These are phyloP conservation scores for Passalora sequoiae DNA, from an alignment of 2,329 filamentous ascomycete species.

Conservation along the genomic window DNA sequence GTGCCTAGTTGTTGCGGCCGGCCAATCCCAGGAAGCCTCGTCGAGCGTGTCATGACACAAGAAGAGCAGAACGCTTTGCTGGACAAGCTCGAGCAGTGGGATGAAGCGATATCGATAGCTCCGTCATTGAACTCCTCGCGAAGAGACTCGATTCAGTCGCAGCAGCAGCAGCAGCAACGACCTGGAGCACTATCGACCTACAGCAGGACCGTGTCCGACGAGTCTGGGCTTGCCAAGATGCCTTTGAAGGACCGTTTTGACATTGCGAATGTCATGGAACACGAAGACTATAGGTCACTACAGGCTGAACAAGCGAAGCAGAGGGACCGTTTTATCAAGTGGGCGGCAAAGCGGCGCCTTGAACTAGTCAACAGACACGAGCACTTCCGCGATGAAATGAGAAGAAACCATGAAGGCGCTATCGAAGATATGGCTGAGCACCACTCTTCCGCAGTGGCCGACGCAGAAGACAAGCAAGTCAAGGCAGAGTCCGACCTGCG, in stretches of 20 bases:
- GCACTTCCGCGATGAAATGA: conserved; percentile 15
- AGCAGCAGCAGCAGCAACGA: conserved; percentile 2
- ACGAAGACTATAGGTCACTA: conserved; percentile 27
- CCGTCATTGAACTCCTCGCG: conserved; percentile 16
- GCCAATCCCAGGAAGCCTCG: conserved; percentile 37
- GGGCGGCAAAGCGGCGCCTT: conserved; percentile 23
- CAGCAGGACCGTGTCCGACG: conserved; percentile 18
- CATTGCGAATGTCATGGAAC: conserved; percentile 19
- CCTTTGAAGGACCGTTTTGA: conserved; percentile 15
- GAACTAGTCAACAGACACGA: conserved; percentile 22
- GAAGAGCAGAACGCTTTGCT: conserved; percentile 36
- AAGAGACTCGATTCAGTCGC: conserved; percentile 11
- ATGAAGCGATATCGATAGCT: conserved; percentile 24
- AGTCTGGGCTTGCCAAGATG: conserved; percentile 14
- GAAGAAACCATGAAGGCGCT: conserved; percentile 18
- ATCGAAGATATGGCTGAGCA: conserved; percentile 28
- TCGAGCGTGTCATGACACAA: conserved; percentile 37
- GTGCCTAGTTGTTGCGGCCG: conserved; percentile 40
- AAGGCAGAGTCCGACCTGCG: conserved; percentile 41
- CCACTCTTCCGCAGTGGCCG: conserved; percentile 37
- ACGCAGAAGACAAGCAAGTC: conserved; percentile 44
- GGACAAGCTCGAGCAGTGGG: conserved; percentile 31
- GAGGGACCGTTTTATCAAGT: conserved; percentile 28
- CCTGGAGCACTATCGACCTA: conserved; percentile 4
- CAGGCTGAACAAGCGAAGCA: conserved; percentile 27